A percentile compares a stretch with the other conserved stretches of the same genome.
Conservation (phyloP, 139 green algal species). For the Mychonastes homosphaera region DNA sequence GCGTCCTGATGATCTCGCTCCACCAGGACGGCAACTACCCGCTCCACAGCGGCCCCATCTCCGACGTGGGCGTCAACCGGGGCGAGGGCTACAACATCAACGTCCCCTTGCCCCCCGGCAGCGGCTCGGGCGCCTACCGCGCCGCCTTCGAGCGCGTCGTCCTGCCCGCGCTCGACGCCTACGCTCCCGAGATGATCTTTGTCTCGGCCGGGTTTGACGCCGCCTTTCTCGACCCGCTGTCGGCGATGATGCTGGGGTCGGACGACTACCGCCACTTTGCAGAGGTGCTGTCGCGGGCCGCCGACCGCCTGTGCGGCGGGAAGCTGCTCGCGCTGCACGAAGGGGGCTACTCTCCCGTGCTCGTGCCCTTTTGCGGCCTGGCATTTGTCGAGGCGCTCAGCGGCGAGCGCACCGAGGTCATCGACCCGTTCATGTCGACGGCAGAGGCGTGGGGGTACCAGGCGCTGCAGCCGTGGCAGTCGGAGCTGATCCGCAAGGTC, state of each 20-base stretch:
- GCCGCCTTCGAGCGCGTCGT: slow-evolving; percentile 29
- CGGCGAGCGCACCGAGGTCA: slow-evolving; percentile 10
- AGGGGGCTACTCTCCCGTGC: slow-evolving; percentile 23
- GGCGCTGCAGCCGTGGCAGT: slow-evolving; percentile 17
- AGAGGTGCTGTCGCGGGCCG: no score
- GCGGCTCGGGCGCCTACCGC: slow-evolving; percentile 39
- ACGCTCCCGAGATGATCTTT: slow-evolving; percentile 51
- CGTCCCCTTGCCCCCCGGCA: slow-evolving; percentile 42
- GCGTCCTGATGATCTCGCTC: slow-evolving; percentile 58
- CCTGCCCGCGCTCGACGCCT: slow-evolving; percentile 46
- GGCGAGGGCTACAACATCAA: slow-evolving; percentile 60
- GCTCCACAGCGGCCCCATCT: slow-evolving; percentile 11
- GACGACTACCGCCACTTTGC: slow-evolving; percentile 28
- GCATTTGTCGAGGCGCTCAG: slow-evolving; percentile 14
- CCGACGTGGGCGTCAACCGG: slow-evolving; percentile 37
- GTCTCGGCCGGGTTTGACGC: slow-evolving; percentile 41
- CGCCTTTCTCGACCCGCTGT: slow-evolving; percentile 38
- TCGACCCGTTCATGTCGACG: background rate
- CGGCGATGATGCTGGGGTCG: slow-evolving; percentile 29
- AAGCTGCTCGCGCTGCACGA: slow-evolving; percentile 17
- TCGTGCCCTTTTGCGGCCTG: slow-evolving; percentile 40
- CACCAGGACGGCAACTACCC: slow-evolving; percentile 50
- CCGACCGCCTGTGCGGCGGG: background rate
- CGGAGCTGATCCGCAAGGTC: background rate
- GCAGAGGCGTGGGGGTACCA: slow-evolving; percentile 7